phyloP scores from a whole-genome alignment of 805 yeast genomes.

The Starmerella floris region DNA sequence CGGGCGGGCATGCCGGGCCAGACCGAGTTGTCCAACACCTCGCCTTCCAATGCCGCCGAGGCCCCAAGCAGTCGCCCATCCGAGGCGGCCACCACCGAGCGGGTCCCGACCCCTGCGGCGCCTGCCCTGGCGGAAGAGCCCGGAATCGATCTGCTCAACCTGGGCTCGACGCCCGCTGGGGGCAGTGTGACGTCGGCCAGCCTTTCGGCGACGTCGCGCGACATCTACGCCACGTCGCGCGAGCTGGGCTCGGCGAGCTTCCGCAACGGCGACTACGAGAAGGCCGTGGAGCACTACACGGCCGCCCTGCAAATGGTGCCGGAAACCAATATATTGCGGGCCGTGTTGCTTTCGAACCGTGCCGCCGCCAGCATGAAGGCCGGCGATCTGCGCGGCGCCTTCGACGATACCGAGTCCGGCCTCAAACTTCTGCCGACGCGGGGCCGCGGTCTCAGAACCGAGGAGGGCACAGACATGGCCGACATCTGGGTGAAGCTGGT shows the following conservation, averaged over 20 bases:
- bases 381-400: conserved; percentile 53
- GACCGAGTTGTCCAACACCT: neutral
- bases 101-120: no score
- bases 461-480: conserved; percentile 40
- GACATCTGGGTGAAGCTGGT: conserved; percentile 64
- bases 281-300: conserved; percentile 49
- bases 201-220: conserved; percentile 22
- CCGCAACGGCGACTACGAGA: conserved; percentile 67
- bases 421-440: conserved; percentile 28
- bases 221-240: conserved; percentile 24
- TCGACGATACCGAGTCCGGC: conserved; percentile 37
- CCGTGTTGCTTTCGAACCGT: conserved; percentile 63
- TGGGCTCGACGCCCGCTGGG: conserved; percentile 14
- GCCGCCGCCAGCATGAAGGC: conserved; percentile 51
- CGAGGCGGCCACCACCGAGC: neutral
- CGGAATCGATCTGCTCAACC: conserved; percentile 16
- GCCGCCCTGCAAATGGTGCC: conserved; percentile 49
- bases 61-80: neutral
- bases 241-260: conserved; percentile 47
- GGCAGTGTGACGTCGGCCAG: conserved; percentile 3
- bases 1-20: neutral
- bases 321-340: conserved; percentile 44
- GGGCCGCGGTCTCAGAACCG: conserved; percentile 25
- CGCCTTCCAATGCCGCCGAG: neutral
- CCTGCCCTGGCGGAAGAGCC: conserved; percentile 1